phyloP scores from a whole-genome alignment of 2,329 filamentous ascomycete genomes.

The Diaporthe vexans region DNA sequence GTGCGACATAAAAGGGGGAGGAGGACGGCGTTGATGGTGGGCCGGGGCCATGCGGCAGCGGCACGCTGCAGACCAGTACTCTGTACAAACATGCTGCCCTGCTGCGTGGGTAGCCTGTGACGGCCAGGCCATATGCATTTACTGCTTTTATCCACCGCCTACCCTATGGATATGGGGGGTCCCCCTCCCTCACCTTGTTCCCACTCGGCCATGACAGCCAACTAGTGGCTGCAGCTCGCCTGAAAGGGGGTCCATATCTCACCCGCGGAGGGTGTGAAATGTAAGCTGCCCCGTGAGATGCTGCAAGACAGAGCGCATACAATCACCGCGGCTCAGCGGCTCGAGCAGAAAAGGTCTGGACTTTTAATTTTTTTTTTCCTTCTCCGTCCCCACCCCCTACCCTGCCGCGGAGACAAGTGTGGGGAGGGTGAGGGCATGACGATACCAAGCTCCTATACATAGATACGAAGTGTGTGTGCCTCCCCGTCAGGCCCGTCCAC shows the following conservation, averaged over 20 bases:
- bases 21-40: background rate
- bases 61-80: constrained; percentile 33
- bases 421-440: constrained; percentile 14
- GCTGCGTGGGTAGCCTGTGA: constrained; percentile 23
- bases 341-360: constrained; percentile 35
- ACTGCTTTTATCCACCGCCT: constrained; percentile 13
- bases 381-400: background rate
- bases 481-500: background rate
- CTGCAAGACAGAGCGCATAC: constrained; percentile 31
- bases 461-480: constrained; percentile 17
- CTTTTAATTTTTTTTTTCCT: background rate
- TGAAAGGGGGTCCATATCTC: constrained; percentile 21
- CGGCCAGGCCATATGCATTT: constrained; percentile 11
- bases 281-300: constrained; percentile 31
- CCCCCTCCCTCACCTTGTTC: background rate
- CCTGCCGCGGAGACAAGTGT: constrained; percentile 18
- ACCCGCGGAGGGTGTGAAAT: background rate
- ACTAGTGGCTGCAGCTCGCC: constrained; percentile 32
- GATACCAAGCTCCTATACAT: constrained; percentile 27
- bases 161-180: background rate
- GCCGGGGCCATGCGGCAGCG: constrained; percentile 34
- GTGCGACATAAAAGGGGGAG: background rate
- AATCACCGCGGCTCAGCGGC: constrained; percentile 36
- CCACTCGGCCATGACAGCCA: constrained; percentile 9
- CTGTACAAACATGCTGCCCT: constrained; percentile 6